A percentile compares a stretch with the other conserved stretches of the same genome.
Evolutionary conservation across 768 basidiomycete genomes (phyloP).

Genomic region (Mycena galopus): DNA sequence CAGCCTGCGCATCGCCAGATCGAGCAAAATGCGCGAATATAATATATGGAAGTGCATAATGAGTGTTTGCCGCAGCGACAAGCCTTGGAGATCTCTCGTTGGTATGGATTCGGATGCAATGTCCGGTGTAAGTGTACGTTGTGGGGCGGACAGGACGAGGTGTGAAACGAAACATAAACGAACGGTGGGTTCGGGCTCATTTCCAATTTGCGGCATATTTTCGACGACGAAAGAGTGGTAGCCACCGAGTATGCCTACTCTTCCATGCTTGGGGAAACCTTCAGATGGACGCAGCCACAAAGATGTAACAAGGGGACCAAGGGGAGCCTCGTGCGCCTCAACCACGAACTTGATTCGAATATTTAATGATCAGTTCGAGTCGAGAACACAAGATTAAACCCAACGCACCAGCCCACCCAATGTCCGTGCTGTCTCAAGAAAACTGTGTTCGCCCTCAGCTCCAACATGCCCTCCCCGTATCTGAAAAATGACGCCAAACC

Average conservation of each 20-base stretch:
- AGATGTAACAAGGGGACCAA: constrained; percentile 9
- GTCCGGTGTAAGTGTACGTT: background rate
- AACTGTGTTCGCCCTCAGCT: background rate
- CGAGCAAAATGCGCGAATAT: constrained; percentile 16
- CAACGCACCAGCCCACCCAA: constrained; percentile 15
- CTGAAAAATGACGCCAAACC: background rate
- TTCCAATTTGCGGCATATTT: background rate
- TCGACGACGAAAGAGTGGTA: constrained; percentile 24
- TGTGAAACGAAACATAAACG: constrained; percentile 18
- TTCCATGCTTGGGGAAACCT: background rate
- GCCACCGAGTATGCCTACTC: constrained; percentile 1
- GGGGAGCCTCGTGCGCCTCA: constrained; percentile 17
- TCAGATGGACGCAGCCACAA: constrained; percentile 19
- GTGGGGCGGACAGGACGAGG: constrained; percentile 2
- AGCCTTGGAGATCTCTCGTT: background rate
- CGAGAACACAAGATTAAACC: background rate
- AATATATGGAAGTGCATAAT: constrained; percentile 19
- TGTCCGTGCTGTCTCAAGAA: constrained; percentile 8
- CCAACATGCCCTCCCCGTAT: background rate
- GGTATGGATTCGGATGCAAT: background rate
- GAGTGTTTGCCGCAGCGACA: constrained; percentile 1
- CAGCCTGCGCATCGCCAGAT: constrained; percentile 8
- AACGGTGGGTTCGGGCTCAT: background rate
- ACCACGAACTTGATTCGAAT: constrained; percentile 20
- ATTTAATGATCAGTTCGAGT: background rate